Evolutionary conservation across 257 asterid genomes (phyloP), one percentile per base, ranked within the genome.

Genomic region (Primulina huaijiensis): DNA sequence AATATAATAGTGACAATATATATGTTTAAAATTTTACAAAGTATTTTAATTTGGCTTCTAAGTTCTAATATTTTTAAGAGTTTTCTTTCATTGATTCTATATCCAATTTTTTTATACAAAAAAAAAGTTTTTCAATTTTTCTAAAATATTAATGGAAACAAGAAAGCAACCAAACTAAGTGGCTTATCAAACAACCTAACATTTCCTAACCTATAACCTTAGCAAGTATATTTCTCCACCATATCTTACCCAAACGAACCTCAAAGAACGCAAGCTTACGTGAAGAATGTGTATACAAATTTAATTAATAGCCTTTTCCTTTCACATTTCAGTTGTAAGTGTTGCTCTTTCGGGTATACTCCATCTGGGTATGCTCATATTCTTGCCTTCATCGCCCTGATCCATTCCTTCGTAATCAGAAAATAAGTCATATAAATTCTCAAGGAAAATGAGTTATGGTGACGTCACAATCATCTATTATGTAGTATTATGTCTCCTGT

Each of bases 111-210:
- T 23, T 0, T 23, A 23, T 23, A 23, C 1, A 23, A 0, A 23
- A 0, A 0, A 23, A 23, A 23, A 0, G 25, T 23, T 23, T 23
- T 23, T 34, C 7, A 6, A 34, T 10, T 7, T 34, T 7, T 7
- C 38, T 7, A 34, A 34, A 34, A 34, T 58, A 72, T 68, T 34
- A 65, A 56, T 73, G 70, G 62, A 66, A 73, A 9, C 31, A 31
- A 55, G 55, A 78, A 34, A 53, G 72, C 62, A 66, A 67, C 62
- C 64, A 46, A 65, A 6, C 59, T 65, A 69, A 78, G 75, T 79
- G 81, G 79, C 71, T 71, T 77, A 70, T 46, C 55, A 76, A 56
- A 77, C 65, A 75, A 81, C 84, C 84, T 81, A 77, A 63, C 77
- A 69, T 63, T 31, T 63, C 84, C 84, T 81, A 79, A 63, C 57